phyloP scores from a whole-genome alignment of 2,329 filamentous ascomycete species.

The Cercospora sojina region DNA sequence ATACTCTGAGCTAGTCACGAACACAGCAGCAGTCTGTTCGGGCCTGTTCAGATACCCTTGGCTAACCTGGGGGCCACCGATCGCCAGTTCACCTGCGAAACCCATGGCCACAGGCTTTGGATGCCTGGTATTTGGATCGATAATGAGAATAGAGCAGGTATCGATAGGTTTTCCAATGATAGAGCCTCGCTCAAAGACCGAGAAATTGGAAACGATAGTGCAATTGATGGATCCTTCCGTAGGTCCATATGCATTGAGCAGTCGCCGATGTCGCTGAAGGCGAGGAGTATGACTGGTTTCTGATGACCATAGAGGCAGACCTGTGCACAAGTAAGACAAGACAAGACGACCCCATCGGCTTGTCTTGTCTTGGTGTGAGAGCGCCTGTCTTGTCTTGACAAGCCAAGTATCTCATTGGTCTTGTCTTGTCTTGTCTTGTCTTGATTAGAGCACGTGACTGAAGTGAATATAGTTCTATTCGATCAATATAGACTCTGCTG shows the following conservation, averaged over 20 bases:
- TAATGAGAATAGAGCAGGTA: neutral
- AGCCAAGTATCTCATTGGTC: too few relatives aligned
- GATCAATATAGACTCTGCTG: too few relatives aligned
- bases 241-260: constrained; percentile 26
- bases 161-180: neutral
- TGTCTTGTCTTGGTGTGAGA: too few relatives aligned
- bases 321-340: too few relatives aligned
- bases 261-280: constrained; percentile 11
- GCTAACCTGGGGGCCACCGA: neutral
- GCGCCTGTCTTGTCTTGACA: too few relatives aligned
- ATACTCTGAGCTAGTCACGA: neutral
- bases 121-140: neutral
- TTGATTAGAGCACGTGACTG: too few relatives aligned
- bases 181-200: neutral
- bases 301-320: constrained; percentile 3
- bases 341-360: too few relatives aligned
- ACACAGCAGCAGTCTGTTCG: neutral
- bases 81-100: neutral
- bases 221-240: constrained; percentile 24
- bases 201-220: constrained; percentile 1
- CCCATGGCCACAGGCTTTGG: neutral
- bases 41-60: neutral
- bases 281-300: constrained; percentile 9
- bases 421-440: too few relatives aligned
- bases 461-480: too few relatives aligned